Evolutionary conservation across 2,329 filamentous ascomycete genomes (phyloP), one percentile per base, ranked within the genome.

Genomic region (Nothophoma quercina): DNA sequence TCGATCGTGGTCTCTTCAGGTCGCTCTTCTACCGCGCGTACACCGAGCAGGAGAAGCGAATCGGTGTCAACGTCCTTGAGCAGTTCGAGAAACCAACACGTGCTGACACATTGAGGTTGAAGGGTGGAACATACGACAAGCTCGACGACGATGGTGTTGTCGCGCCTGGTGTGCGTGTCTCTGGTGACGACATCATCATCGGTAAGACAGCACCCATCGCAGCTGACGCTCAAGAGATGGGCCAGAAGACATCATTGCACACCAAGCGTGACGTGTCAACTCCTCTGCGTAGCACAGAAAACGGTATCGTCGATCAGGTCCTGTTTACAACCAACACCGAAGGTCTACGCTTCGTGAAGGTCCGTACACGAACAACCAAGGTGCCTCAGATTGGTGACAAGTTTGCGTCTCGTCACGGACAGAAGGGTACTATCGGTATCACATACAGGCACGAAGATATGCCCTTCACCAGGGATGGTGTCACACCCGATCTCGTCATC

Each of bases 341-440:
- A 71, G 93, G 93, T 64, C 83, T 96, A 62, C 91, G 91, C 45
- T 98, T 98, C 71, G 93, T 97, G 76, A 99, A 99, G 79, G 93
- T 99, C 49, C 89, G 95, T 57, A 96, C 97, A 69, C 85, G 95
- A 74, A 98, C 95, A 3, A 99, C 96, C 47, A 99, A 99, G 82
- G 87, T 98, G 33, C 95, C 95, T 0, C 96, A 99, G 77, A 98
- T 99, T 75, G 95, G 95, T 69, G 95, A 99, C 80, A 99, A 99
- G 77, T 99, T 99, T 74, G 96, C 95, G 7, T 99, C 96, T 67
- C 92, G 95, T 78, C 96, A 99, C 85, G 95, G 95, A 71, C 95
- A 99, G 71, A 99, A 99, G 79, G 95, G 95, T 79, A 99, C 95
- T 1, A 97, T 99, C 71, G 96, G 96, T 86, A 93, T 99, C 62